Base-by-base conservation (phyloP, 1,139 yeast genomes). In the Geotrichum siamense region DNA sequence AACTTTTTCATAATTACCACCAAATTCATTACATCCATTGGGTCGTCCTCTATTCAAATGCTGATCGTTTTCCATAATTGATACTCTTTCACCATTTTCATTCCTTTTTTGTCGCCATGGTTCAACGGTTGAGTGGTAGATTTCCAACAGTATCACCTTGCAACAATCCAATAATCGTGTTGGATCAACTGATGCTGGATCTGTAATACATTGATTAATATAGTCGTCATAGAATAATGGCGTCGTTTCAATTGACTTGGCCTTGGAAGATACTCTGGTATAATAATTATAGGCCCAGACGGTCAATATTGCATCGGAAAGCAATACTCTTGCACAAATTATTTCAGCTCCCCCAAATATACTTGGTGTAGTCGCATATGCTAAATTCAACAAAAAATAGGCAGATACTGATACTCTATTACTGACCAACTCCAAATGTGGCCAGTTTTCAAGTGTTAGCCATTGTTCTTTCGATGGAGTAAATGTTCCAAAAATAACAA, bases 401-500 rank as follows among this genome's bases (percentile, higher is more conserved):
- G 36, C 15, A 10, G 35, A 32, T 10, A 28, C 17, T 8, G 41
- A 25, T 19, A 43, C 15, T 20, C 32, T 23, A 20, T 33, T 38
- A 31, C 25, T 16, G 6, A 41, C 33, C 17, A 31, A 4, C 13
- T 38, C 39, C 13, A 25, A 33, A 3, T 30, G 26, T 2, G 38
- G 15, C 46, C 46, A 43, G 3, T 9, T 22, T 8, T 21, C 29
- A 8, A 43, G 32, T 8, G 10, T 21, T 6, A 23, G 16, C 8
- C 39, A 13, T 8, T 16, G 31, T 3, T 21, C 9, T 6, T 10
- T 22, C 10, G 26, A 12, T 8, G 46, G 46, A 2, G 22, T 16
- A 13, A 29, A 22, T n/a, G 46, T 43, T 4, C 43, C 43, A 43
- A 39, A 43, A 39, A 43, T 32, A 2, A 36, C 36, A 28, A 20